phyloP scores from a whole-genome alignment of 176 grass and related monocot genomes.

The Melocanna baccifera region DNA sequence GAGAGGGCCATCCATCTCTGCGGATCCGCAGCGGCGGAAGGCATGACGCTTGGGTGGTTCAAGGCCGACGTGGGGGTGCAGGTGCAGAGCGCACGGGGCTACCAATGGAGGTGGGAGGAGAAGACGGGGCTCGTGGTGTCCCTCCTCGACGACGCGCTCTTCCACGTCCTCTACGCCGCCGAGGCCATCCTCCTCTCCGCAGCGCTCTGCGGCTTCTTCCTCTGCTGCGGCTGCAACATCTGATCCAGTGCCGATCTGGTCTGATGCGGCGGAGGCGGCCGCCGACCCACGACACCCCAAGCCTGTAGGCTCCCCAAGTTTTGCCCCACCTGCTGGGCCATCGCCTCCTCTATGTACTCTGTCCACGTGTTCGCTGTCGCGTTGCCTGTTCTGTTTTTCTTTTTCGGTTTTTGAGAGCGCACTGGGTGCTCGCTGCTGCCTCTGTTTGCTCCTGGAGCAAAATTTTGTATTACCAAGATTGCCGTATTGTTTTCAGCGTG shows the following conservation, averaged over 20 bases:
- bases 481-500: background rate
- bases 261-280: background rate
- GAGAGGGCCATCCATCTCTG: background rate
- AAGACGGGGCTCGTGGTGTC: constrained; percentile 44
- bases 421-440: background rate
- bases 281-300: background rate
- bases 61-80: background rate
- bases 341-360: background rate
- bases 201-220: constrained; percentile 66
- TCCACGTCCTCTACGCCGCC: constrained; percentile 58
- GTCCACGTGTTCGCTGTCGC: background rate
- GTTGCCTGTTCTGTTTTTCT: background rate
- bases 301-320: background rate
- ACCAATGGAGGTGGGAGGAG: constrained; percentile 38
- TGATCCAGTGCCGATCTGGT: constrained; percentile 12
- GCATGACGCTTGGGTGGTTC: constrained; percentile 16
- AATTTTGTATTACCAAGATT: background rate
- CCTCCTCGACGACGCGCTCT: constrained; percentile 61
- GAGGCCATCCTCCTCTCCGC: constrained; percentile 63
- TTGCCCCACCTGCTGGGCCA: background rate
- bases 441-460: background rate
- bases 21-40: background rate
- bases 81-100: constrained; percentile 19
- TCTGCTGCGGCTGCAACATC: constrained; percentile 70
- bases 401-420: background rate